phyloP scores from a whole-genome alignment of 2,329 filamentous ascomycete species.

The Dothistroma septosporum region DNA sequence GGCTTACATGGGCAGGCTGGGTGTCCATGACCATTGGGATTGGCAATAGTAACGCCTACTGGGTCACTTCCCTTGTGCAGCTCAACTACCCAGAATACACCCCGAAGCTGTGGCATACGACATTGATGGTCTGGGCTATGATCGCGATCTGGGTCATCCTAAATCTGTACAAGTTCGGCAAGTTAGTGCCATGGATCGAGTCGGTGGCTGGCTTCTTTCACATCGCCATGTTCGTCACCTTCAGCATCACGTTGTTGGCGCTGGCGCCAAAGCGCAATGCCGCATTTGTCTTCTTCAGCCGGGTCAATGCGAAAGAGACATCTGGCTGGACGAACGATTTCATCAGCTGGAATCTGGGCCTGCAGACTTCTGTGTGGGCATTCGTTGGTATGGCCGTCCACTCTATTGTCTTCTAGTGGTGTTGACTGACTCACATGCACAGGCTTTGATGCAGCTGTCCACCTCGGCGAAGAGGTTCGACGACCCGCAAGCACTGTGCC shows the following conservation, averaged over 20 bases:
- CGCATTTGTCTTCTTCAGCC: constrained; percentile 22
- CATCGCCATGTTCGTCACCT: constrained; percentile 24
- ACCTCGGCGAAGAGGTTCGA: constrained; percentile 23
- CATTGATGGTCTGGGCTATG: constrained; percentile 39
- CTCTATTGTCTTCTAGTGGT: neutral
- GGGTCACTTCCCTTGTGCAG: constrained; percentile 35
- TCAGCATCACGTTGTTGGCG: constrained; percentile 21
- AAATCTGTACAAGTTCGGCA: constrained; percentile 31
- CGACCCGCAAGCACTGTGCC: constrained; percentile 22
- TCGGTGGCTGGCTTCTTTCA: constrained; percentile 22
- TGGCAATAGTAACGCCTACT: constrained; percentile 35
- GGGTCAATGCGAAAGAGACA: constrained; percentile 13
- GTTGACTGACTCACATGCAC: constrained; percentile 4
- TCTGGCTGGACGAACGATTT: constrained; percentile 27
- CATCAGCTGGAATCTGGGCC: constrained; percentile 24
- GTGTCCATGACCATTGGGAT: constrained; percentile 25
- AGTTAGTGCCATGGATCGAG: constrained; percentile 32
- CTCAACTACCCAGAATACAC: constrained; percentile 35
- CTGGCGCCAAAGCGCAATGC: constrained; percentile 19
- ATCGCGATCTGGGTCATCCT: constrained; percentile 35
- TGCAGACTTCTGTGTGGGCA: constrained; percentile 23
- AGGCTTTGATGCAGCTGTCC: constrained; percentile 23
- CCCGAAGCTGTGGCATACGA: constrained; percentile 38
- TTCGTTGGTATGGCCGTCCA: constrained; percentile 20
- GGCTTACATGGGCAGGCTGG: constrained; percentile 44